Base-by-base conservation (phyloP, 2,329 filamentous ascomycete genomes). In the Fusarium sp. region DNA sequence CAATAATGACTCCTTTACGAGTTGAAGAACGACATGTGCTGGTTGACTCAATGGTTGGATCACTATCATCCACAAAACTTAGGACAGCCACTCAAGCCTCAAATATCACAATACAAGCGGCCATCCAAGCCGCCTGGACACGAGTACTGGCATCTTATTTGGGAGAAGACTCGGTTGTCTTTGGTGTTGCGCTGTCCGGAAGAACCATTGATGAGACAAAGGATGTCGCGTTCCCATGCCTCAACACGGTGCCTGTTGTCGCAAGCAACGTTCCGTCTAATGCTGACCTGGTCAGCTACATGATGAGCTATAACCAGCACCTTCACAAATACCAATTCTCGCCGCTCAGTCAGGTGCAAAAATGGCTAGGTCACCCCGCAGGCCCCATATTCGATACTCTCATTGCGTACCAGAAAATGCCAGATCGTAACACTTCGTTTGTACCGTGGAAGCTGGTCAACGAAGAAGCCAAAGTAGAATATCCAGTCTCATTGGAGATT, bases 101-200 rank as follows among this genome's bases (percentile, higher is more conserved):
- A 1, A 90, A 90, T n/a, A 85, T 92, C n/a, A 94, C 94, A 0
- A 81, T 97, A 18, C 94, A 97, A 81, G 91, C 92, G 7, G 88
- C 90, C 3, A 88, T 94, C 0, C 93, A 97, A 80, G 92, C 91
- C 6, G 89, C 93, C 5, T 98, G 95, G 95, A 88, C 92, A 5
- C 87, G 90, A 12, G 78, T 98, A 1, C 85, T 98, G 1, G 87
- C 93, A 1, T 89, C 91, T 0, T 97, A 97, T 76, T 87, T 91
- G 19, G 95, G 94, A 3, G 94, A 97, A 78, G 78, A 83, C 6
- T 87, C 87, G 10, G 91, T 96, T 2, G 91, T 92, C 0, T 97
- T 96, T 79, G 96, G 95, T 0, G 86, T 93, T 19, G 93, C 95
- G 1, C 85, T 97, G 12, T 95, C 95, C 13, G 94, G 94, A 2